Conservation (phyloP, 1,139 yeast genomes). For the Yamadazyma membranifaciens region DNA sequence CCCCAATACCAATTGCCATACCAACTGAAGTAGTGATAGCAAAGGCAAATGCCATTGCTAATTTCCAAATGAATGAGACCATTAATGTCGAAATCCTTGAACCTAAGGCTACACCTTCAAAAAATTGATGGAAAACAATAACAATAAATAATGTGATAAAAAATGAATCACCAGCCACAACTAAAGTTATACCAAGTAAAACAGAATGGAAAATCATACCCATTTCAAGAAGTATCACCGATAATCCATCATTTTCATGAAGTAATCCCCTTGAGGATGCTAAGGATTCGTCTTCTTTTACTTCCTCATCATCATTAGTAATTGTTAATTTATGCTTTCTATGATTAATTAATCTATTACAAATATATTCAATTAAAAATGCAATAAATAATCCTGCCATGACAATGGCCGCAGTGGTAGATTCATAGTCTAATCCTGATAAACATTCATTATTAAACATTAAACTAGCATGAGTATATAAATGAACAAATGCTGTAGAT, state of each 20-base stretch:
- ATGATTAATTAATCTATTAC: conserved; percentile 10
- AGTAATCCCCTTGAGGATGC: background rate
- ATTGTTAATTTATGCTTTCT: conserved; percentile 5
- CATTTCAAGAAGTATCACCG: conserved; percentile 20
- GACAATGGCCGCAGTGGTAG: conserved; percentile 29
- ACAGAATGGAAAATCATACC: conserved; percentile 29
- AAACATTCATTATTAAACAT: conserved; percentile 27
- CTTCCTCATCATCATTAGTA: conserved; percentile 5
- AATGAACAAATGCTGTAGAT: conserved; percentile 28
- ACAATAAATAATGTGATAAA: conserved; percentile 34
- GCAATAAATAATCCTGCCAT: conserved; percentile 33
- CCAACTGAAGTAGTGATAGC: conserved; percentile 25
- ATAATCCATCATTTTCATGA: conserved; percentile 13
- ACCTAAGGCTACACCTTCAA: conserved; percentile 43
- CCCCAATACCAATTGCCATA: conserved; percentile 30
- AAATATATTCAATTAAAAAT: conserved; percentile 27
- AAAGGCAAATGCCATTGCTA: conserved; percentile 19
- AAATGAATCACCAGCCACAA: conserved; percentile 26
- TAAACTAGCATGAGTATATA: conserved; percentile 18
- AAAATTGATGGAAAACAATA: conserved; percentile 39
- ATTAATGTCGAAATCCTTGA: conserved; percentile 23
- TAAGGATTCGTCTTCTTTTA: conserved; percentile 5
- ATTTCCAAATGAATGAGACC: conserved; percentile 9
- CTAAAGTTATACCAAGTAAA: conserved; percentile 24
- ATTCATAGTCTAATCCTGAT: conserved; percentile 22